These are phyloP conservation scores for Phylloporus scabripes DNA, from an alignment of 768 basidiomycete species.

Conservation along the genomic window DNA sequence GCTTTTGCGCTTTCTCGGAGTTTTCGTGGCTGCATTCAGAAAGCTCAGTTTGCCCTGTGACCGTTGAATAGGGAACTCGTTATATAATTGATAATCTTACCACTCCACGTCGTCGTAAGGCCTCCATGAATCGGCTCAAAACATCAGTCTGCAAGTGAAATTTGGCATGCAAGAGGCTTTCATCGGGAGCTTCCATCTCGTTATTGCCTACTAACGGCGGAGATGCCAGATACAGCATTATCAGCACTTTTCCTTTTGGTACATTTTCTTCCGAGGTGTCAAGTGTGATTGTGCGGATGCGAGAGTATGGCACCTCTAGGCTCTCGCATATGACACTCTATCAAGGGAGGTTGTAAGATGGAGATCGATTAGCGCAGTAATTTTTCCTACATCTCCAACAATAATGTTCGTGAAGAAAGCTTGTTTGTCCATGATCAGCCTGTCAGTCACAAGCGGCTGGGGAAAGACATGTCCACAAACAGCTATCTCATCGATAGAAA, in stretches of 20 bases:
- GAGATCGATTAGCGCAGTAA: neutral
- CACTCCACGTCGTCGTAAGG: constrained; percentile 42
- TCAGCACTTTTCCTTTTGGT: constrained; percentile 15
- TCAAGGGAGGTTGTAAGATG: constrained; percentile 5
- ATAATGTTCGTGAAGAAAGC: constrained; percentile 49
- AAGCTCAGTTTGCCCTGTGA: constrained; percentile 29
- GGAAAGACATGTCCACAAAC: constrained; percentile 33
- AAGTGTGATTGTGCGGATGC: constrained; percentile 24
- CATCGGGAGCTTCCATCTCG: constrained; percentile 18
- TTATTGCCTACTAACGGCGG: constrained; percentile 37
- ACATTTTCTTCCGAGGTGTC: constrained; percentile 19
- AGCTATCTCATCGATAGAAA: constrained; percentile 38
- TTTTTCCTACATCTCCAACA: constrained; percentile 13
- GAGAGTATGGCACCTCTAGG: constrained; percentile 40
- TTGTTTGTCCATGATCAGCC: constrained; percentile 48
- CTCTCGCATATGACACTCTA: constrained; percentile 51
- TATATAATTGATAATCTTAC: constrained; percentile 29
- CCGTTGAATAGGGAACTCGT: constrained; percentile 1
- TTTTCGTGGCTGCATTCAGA: constrained; percentile 15
- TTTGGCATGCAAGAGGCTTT: constrained; percentile 25
- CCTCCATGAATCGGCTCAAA: constrained; percentile 36
- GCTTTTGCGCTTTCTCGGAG: constrained; percentile 13
- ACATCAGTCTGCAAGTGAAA: constrained; percentile 36
- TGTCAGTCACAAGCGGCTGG: constrained; percentile 36
- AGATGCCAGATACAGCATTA: constrained; percentile 30